These are phyloP conservation scores for Paecilomyces niveus DNA, from an alignment of 2,329 filamentous ascomycete species.

Conservation along the genomic window DNA sequence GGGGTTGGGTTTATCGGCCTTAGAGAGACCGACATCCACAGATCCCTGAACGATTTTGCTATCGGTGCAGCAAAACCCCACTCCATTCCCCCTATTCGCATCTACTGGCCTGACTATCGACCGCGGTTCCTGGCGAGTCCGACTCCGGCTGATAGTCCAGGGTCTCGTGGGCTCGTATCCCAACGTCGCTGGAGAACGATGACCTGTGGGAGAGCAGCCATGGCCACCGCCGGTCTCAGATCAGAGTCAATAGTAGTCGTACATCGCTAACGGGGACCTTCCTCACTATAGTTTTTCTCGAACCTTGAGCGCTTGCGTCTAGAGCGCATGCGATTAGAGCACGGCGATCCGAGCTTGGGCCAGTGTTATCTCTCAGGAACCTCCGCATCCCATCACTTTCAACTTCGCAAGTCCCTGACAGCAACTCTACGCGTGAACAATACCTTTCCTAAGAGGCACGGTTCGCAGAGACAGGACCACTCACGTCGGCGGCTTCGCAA, in stretches of 20 bases:
- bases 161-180: neutral
- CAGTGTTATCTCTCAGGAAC: constrained; percentile 10
- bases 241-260: neutral
- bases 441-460: constrained; percentile 7
- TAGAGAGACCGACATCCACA: neutral
- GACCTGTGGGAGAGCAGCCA: neutral
- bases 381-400: constrained; percentile 10
- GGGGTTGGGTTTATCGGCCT: neutral
- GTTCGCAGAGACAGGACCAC: constrained; percentile 10
- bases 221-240: neutral
- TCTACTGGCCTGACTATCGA: neutral
- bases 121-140: neutral
- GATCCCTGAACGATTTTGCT: neutral
- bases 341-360: constrained; percentile 20
- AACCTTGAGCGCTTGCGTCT: constrained; percentile 31
- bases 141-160: neutral
- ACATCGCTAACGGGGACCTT: constrained; percentile 9
- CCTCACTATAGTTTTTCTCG: constrained; percentile 30
- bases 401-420: constrained; percentile 11
- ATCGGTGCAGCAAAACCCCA: neutral
- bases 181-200: neutral
- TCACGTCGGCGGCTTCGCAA: constrained; percentile 24
- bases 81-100: neutral
- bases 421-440: constrained; percentile 1
- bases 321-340: constrained; percentile 24